Conservation (phyloP, 805 yeast genomes). For the Pichia gijzeniarum region DNA sequence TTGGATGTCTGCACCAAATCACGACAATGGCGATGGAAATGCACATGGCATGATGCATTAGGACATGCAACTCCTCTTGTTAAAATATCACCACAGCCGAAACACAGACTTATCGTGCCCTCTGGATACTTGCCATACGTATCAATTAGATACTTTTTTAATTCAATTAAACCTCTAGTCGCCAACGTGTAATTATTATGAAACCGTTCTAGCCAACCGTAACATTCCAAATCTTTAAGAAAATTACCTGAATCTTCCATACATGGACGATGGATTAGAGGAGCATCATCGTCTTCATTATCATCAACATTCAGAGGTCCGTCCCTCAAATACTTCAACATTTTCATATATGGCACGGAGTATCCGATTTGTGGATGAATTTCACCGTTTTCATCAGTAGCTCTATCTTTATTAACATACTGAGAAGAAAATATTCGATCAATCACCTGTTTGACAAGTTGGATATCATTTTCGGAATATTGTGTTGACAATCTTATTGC, state of each 20-base stretch:
- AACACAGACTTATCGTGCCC: slow-evolving; percentile 38
- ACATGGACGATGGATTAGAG: slow-evolving; percentile 25
- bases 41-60: slow-evolving; percentile 28
- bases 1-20: slow-evolving; percentile 33
- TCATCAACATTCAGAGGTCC: neutral
- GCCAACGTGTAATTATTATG: slow-evolving; percentile 34
- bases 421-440: slow-evolving; percentile 31
- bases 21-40: slow-evolving; percentile 47
- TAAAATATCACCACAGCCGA: slow-evolving; percentile 46
- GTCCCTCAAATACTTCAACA: slow-evolving; percentile 10
- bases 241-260: slow-evolving; percentile 33
- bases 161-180: slow-evolving; percentile 40
- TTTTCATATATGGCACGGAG: slow-evolving; percentile 11
- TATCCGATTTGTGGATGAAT: slow-evolving; percentile 4
- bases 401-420: neutral
- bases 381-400: neutral
- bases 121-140: slow-evolving; percentile 34
- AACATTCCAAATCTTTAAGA: slow-evolving; percentile 35
- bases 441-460: slow-evolving; percentile 40
- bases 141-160: slow-evolving; percentile 38
- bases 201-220: slow-evolving; percentile 46
- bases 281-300: slow-evolving; percentile 28
- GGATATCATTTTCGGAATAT: slow-evolving; percentile 35
- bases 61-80: slow-evolving; percentile 45
- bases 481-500: slow-evolving; percentile 32